Conservation (phyloP, 23 red algal species). For the Gracilariopsis chorda region DNA sequence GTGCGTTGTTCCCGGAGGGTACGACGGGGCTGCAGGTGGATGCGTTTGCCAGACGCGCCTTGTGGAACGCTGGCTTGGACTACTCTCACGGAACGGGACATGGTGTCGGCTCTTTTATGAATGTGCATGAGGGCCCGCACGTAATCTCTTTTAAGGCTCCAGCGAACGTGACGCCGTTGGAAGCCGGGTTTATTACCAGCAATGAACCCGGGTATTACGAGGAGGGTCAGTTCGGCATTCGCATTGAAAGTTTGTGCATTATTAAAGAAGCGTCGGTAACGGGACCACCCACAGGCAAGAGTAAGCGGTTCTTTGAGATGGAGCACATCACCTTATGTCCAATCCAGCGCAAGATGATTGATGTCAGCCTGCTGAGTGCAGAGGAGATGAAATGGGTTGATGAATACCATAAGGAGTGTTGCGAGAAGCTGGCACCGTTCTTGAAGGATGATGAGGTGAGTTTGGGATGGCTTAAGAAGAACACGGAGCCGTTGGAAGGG, state of each 20-base stretch:
- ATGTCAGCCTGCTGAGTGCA: constrained; percentile 52
- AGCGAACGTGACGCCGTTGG: constrained; percentile 67
- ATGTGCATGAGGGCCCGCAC: constrained; percentile 99
- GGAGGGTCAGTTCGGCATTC: constrained; percentile 92
- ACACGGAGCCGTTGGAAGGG: constrained; percentile 42
- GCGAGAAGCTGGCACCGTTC: constrained; percentile 58
- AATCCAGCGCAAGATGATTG: constrained; percentile 77
- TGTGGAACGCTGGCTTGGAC: constrained; percentile 92
- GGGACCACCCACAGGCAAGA: background rate
- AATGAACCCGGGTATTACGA: constrained; percentile 99
- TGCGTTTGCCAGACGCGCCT: constrained; percentile 72
- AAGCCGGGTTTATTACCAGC: constrained; percentile 84
- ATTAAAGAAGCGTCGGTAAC: background rate
- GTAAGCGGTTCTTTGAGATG: constrained; percentile 66
- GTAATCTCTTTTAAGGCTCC: constrained; percentile 77
- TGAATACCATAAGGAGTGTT: constrained; percentile 67
- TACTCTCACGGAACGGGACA: constrained; percentile 98
- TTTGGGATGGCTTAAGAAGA: constrained; percentile 8
- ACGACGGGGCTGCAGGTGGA: constrained; percentile 91
- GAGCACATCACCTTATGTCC: constrained; percentile 84
- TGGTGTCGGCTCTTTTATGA: constrained; percentile 91
- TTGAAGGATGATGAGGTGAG: constrained; percentile 42
- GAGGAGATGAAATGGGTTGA: constrained; percentile 82
- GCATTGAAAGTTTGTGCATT: constrained; percentile 93
- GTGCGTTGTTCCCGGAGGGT: constrained; percentile 77